These are phyloP conservation scores for Rhodotorula sp. DNA, from an alignment of 1,284 basidiomycete genomes.

Conservation along the genomic window DNA sequence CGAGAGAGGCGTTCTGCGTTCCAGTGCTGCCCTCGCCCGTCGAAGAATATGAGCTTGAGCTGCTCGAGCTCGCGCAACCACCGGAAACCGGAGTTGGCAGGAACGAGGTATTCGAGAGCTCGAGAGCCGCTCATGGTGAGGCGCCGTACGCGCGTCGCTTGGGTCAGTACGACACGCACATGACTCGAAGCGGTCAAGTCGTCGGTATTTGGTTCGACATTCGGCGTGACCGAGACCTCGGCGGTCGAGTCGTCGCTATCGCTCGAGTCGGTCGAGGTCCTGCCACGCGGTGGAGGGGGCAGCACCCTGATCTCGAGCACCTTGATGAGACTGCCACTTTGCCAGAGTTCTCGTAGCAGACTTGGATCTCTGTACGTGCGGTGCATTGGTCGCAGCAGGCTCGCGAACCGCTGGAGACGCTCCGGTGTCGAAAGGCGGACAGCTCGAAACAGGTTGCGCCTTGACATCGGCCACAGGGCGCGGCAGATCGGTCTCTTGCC, in stretches of 20 bases:
- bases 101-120: background rate
- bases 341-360: too few relatives aligned
- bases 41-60: background rate
- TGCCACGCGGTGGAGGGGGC: too few relatives aligned
- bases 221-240: too few relatives aligned
- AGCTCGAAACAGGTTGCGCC: background rate
- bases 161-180: too few relatives aligned
- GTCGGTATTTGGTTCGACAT: too few relatives aligned
- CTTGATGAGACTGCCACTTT: too few relatives aligned
- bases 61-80: background rate
- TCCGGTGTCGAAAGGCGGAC: rapidly evolving
- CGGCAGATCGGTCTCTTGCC: conserved; percentile 8
- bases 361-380: too few relatives aligned
- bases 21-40: background rate
- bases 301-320: too few relatives aligned
- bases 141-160: too few relatives aligned
- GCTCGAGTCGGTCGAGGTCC: too few relatives aligned
- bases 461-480: background rate
- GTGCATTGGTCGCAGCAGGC: background rate
- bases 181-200: too few relatives aligned
- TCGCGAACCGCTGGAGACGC: background rate
- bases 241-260: too few relatives aligned
- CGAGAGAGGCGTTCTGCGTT: background rate
- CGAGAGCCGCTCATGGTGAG: background rate
- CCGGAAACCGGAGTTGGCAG: background rate